Evolutionary conservation across 2,329 filamentous ascomycete genomes (phyloP), one percentile per base, ranked within the genome.

Genomic region (Talaromyces sp.): DNA sequence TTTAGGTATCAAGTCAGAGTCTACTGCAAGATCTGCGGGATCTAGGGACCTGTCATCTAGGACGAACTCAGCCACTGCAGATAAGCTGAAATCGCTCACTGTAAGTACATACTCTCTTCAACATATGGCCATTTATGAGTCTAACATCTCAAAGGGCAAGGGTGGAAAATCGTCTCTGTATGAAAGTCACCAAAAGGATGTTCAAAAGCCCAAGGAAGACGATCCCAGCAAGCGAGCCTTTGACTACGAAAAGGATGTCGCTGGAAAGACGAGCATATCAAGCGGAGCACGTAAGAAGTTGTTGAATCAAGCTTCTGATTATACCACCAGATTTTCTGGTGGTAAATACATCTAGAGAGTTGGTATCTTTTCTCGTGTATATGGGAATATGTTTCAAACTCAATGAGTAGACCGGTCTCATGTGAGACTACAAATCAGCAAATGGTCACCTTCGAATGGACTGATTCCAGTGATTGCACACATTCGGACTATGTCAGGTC

Each of bases 241-340:
- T 77, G 91, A 96, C 79, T 84, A 88, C 68, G 91, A 96, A 76
- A 97, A 96, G 80, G 93, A 97, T 75, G 96, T 97, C 86, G 89
- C 86, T 53, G 80, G 90, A 5, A 89, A 89, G 5, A 85, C 86
- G 27, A 86, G 86, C 71, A 86, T 96, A 63, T 88, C 86, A n/a
- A 81, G 88, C 67, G 83, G 87, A 56, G 87, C 95, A 80, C 86
- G 88, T 73, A 86, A 85, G 72, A 90, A 96, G 70, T 80, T 96
- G 79, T 75, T 96, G 67, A 89, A 85, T 69, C 88, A 89, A 73
- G 90, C 91, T 6, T 86, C 88, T 19, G 89, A 92, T 71, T 96
- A 96, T 78, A 89, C 90, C 4, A 88, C 88, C 1, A 83, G 90
- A 60, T 96, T 96, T 72, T 85, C 88, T 45, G 89, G 90, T 69